Evolutionary conservation across 2,329 filamentous ascomycete genomes (phyloP), one percentile per base, ranked within the genome.

Genomic region (Dothistroma pini): DNA sequence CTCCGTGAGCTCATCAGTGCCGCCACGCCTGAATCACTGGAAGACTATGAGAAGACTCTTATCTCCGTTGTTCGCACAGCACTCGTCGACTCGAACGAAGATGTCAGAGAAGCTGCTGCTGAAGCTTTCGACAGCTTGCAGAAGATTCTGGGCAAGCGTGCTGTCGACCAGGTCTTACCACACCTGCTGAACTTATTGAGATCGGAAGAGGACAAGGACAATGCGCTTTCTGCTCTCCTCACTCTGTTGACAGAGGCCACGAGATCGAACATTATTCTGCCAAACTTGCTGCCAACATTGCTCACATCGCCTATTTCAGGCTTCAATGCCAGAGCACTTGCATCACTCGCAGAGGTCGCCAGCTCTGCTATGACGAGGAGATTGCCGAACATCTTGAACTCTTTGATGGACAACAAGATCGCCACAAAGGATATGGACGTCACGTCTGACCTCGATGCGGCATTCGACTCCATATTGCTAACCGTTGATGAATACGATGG

Each of bases 401-500:
- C 91, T 2, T 84, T 99, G 51, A 91, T 97, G 88, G 93, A 97
- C 74, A 96, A 92, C 68, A 90, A 96, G 55, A 86, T 97, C 62
- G 83, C 84, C 58, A 86, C 85, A 73, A 86, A 87, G 65, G 90
- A 97, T 59, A 88, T 90, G n/a, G 81, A 82, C 2, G 85, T 96
- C 38, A 85, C 82, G 29, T 77, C 77, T 48, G 93, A 97, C 63
- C 83, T 99, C 11, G 86, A 90, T 68, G 79, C 80, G 54, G 89
- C 95, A 0, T 95, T 99, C 70, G 91, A 97, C 74, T 90, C 90
- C 0, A 91, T 99, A 6, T 83, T 99, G 61, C 80, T 93, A 55
- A 96, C 93, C 21, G 92, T 97, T 62, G 95, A 99, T 75, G 95
- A 97, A 75, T 96, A 87, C 69, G 95, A 99, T 77, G 95, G 96